Percentiles rank a stretch among this genome's conserved stretches.
These are phyloP conservation scores for Desmodesmus armatus DNA, from an alignment of 139 green algal genomes.

Conservation along the genomic window DNA sequence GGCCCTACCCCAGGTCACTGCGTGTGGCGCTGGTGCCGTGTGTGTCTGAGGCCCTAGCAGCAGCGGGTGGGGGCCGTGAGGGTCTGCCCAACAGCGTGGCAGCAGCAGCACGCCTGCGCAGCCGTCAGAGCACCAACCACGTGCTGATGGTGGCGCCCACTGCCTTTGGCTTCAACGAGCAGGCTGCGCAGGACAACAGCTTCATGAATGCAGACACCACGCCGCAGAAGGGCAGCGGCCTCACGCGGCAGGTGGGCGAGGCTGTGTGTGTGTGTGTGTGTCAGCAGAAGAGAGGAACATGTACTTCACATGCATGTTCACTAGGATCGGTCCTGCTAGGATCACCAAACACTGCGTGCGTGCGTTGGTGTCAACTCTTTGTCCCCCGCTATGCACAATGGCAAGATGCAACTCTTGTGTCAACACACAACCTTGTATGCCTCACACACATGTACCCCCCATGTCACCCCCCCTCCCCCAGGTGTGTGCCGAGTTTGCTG, in stretches of 20 bases:
- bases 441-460: background rate
- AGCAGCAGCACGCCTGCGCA: constrained; percentile 4
- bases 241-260: constrained; percentile 48
- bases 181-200: constrained; percentile 92
- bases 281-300: no score
- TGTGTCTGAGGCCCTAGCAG: constrained; percentile 38
- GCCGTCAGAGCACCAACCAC: constrained; percentile 83
- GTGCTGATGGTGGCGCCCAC: constrained; percentile 97
- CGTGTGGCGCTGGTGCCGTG: constrained; percentile 61
- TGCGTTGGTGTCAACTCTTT: no score
- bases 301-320: no score
- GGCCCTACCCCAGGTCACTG: background rate
- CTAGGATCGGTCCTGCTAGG: no score
- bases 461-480: background rate
- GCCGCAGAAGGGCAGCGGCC: constrained; percentile 36
- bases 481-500: constrained; percentile 86
- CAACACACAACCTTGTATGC: no score
- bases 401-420: no score
- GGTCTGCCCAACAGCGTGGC: constrained; percentile 58
- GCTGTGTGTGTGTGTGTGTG: background rate
- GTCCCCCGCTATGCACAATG: no score
- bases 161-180: constrained; percentile 95
- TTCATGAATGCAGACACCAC: constrained; percentile 84
- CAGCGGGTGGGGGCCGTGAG: constrained; percentile 12
- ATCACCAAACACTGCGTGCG: no score